Evolutionary conservation across 371 early-diverging fungal genomes (phyloP), one percentile per base, ranked within the genome.

Genomic region (Mortierella sp.): DNA sequence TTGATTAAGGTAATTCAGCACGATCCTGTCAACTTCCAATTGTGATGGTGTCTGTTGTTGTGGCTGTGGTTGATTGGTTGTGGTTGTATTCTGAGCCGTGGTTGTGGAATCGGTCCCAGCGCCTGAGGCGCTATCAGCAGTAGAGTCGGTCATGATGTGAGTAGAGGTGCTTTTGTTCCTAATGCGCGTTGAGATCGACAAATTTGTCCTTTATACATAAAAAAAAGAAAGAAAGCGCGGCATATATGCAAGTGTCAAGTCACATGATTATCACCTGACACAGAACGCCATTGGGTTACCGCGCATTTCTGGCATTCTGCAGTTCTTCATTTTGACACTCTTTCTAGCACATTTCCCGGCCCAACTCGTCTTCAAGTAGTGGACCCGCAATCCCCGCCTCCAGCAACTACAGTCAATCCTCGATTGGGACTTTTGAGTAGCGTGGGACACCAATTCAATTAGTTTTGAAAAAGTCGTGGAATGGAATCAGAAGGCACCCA

Each of bases 1-100:
- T 43, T 85, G 67, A 59, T 86, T 84, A 24, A 90, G 76, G 68
- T 88, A 90, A 61, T 87, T 87, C 47, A 89, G 81, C 15, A 90
- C 88, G 16, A 90, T 81, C 71, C 84, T 81, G 40, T 90, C 88
- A 1, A 87, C 83, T 28, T 88, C 78, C 41, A 71, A 64, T 13
- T 70, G 80, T 2, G 80, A 67, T 52, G 70, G 80, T 32, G 76
- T 75, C 53, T 53, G 74, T 43, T 4, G 74, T 43, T 58, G 80
- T 38, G 57, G 73, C 22, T 47, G 62, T 58, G 58, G 58, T 59
- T 36, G 68, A 38, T 45, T 58, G 4, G 70, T 41, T 19, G 72
- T 22, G 36, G 65, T 41, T 16, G 70, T 58, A 47, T 58, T 36
- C 48, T 67, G 71, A 0, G 72, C 47, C 43, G 67, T 36, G 22